Evolutionary conservation across 2,329 filamentous ascomycete genomes (phyloP), one percentile per base, ranked within the genome.

Genomic region (Scolecobasidium constrictum): DNA sequence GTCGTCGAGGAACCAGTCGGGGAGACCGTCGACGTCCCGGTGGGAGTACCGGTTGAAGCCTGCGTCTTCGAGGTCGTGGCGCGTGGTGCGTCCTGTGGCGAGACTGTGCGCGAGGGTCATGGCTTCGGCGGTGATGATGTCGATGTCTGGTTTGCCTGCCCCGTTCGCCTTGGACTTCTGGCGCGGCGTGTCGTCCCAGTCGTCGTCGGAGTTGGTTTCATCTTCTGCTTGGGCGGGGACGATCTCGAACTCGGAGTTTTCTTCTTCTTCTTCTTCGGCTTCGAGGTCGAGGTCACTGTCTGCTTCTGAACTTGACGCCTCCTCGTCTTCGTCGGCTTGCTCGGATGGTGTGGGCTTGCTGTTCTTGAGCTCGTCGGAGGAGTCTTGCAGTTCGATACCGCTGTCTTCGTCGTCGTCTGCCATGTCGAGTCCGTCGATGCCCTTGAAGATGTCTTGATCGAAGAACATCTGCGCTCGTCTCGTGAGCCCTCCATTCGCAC

Each of bases 91-190:
- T 35, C 90, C 90, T 0, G 83, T 86, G 3, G 88, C 92, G 46
- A 98, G 80, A 56, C 86, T 77, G 50, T 96, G 92, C 1, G 92
- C 93, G 13, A 98, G 73, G 1, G 90, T 93, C 92, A 98, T 98
- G 49, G 93, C 92, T 69, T 98, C 92, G 4, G 87, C 92, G n/a
- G 92, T 98, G 56, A 96, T 94, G 55, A 98, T 96, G 60, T 96
- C 87, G 63, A 98, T 94, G 58, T 95, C 88, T 73, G 63, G 59
- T 43, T 72, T 75, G 45, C 80, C 81, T 52, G 83, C 75, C 43
- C 77, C 70, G 48, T 68, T 72, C 41, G 73, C 72, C 47, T 75
- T 77, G 41, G 43, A 21, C 18, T 44, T 18, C 17, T 26, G 22
- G 9, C 26, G 26, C 13, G 20, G 22, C 6, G 20, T 28, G 19